Conservation (phyloP, 2,329 filamentous ascomycete genomes). For the Claviceps sp. region DNA sequence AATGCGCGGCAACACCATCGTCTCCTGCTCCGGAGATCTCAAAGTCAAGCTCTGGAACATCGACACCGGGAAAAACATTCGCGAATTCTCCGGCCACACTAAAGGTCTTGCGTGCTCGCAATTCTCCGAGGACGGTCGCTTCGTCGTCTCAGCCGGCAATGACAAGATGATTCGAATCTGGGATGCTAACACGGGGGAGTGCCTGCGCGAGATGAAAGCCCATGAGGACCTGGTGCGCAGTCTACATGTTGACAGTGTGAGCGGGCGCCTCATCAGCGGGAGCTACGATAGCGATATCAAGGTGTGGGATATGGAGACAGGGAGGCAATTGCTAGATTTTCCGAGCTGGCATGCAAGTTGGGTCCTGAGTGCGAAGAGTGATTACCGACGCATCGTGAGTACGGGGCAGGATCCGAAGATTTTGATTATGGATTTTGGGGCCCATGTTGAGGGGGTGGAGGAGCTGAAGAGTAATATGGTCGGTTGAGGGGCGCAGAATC, state of each 20-base stretch:
- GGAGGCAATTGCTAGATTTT: constrained; percentile 66
- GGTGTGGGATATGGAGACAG: constrained; percentile 78
- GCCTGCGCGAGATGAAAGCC: constrained; percentile 66
- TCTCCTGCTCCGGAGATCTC: constrained; percentile 89
- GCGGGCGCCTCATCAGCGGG: constrained; percentile 75
- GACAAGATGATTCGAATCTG: constrained; percentile 94
- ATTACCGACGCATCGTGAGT: constrained; percentile 87
- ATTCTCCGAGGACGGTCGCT: constrained; percentile 88
- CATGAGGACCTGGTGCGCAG: constrained; percentile 81
- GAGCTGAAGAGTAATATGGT: constrained; percentile 34
- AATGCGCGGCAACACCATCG: constrained; percentile 81
- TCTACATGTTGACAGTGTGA: constrained; percentile 78
- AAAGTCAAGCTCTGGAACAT: constrained; percentile 93
- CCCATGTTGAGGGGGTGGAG: constrained; percentile 43
- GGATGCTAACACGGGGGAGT: constrained; percentile 80
- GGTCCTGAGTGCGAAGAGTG: constrained; percentile 91
- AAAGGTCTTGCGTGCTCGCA: constrained; percentile 92
- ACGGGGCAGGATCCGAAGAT: constrained; percentile 91
- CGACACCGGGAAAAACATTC: constrained; percentile 73
- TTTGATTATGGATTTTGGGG: constrained; percentile 84
- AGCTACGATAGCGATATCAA: constrained; percentile 95
- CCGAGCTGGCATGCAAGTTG: constrained; percentile 94
- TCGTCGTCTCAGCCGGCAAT: constrained; percentile 86
- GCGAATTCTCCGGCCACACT: constrained; percentile 80
- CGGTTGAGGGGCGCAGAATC: not conserved